Base-by-base conservation (phyloP, 495 filamentous ascomycete species). In the Penicillium waksmanii region DNA sequence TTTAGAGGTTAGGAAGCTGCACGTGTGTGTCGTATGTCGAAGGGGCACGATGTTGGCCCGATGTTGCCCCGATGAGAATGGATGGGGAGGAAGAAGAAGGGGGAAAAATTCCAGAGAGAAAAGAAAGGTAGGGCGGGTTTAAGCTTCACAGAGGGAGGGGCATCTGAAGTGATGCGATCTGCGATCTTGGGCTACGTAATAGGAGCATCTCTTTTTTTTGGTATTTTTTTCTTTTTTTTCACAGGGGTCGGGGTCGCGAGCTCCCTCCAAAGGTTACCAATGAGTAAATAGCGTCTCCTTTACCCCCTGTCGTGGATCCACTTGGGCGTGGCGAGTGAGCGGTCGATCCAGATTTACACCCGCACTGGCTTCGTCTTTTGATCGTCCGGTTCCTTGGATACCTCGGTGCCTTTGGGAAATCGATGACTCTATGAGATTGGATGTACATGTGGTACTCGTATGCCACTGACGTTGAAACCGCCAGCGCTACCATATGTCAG, bases 171-270 rank as follows among this genome's bases (percentile, higher is more conserved):
- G n/a, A 25, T 38, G 53, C 42, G 61, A 65, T 61, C 64, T 52
- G 51, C 62, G 67, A 69, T 69, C 65, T 50, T 9, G 44, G 44
- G 44, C 65, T 63, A 70, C 62, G 65, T 67, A 68, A 66, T 51
- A 36, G 55, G 40, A 56, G 5, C 12, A 47, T 27, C 38, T 12
- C 36, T 48, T 48, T 34, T 31, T 49, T 55, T 55, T 34, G 25
- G 42, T 48, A 36, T 47, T 53, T 12, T 50, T 47, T 58, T 48
- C 23, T 12, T 44, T 47, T 52, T 36, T 18, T 13, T 8, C 15
- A 3, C 35, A 21, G 6, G 15, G 34, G 33, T 23, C 3, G 27
- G 27, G 27, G 27, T 31, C 27, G 27, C 51, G 35, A 54, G n/a
- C 21, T 40, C 34, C n/a, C n/a, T 25, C 12, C 15, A 43, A 9